phyloP scores from a whole-genome alignment of 1,139 yeast species.

The Zygoascus sp. region DNA sequence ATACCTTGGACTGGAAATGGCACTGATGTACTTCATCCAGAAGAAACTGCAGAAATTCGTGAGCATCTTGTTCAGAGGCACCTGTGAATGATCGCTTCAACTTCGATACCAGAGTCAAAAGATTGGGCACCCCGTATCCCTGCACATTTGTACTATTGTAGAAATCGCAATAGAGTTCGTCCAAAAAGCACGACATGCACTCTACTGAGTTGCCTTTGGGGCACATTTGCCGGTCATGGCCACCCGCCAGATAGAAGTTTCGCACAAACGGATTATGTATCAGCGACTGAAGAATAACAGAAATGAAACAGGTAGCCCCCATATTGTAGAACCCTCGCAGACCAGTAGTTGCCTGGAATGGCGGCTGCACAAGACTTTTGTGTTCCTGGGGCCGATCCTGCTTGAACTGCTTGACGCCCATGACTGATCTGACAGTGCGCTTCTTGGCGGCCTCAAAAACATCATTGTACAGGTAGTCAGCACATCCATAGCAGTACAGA shows the following conservation, averaged over 20 bases:
- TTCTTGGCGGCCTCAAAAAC: conserved; percentile 44
- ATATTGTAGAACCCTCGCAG: conserved; percentile 83
- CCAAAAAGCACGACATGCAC: conserved; percentile 83
- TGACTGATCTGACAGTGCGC: conserved; percentile 14
- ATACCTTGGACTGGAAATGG: conserved; percentile 21
- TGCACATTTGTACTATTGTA: conserved; percentile 50
- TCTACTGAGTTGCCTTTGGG: conserved; percentile 25
- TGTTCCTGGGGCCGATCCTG: neutral
- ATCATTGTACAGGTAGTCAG: conserved; percentile 62
- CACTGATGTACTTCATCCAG: conserved; percentile 70
- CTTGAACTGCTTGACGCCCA: conserved; percentile 3
- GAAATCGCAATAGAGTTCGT: conserved; percentile 63
- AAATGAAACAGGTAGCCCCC: conserved; percentile 97
- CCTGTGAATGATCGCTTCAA: conserved; percentile 84
- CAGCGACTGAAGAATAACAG: conserved; percentile 78
- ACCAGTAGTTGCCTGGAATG: conserved; percentile 63
- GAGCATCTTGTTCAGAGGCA: conserved; percentile 96
- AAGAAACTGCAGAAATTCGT: conserved; percentile 90
- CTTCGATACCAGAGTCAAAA: conserved; percentile 79
- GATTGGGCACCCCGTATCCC: conserved; percentile 71
- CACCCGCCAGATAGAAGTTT: conserved; percentile 69
- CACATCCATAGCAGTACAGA: conserved; percentile 69
- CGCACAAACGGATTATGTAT: conserved; percentile 85
- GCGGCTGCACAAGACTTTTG: conserved; percentile 42
- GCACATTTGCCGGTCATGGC: conserved; percentile 40